Evolutionary conservation across 2,329 filamentous ascomycete species (phyloP).

Genomic region (Paecilomyces sp.): DNA sequence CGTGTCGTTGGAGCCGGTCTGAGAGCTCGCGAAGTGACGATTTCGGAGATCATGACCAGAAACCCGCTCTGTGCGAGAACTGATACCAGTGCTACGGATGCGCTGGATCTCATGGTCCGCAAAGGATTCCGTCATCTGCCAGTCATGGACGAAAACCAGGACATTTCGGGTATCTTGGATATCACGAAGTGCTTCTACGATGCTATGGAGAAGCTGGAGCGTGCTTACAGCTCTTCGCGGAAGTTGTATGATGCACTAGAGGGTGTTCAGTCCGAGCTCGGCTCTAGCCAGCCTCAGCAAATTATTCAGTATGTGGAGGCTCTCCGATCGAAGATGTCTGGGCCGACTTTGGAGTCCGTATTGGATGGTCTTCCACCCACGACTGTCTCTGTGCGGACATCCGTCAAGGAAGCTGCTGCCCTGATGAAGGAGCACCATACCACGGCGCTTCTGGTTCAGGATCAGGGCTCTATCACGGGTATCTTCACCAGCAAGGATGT

Average conservation of each 20-base stretch:
- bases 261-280: conserved; percentile 94
- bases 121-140: conserved; percentile 97
- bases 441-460: conserved; percentile 90
- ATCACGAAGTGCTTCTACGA: conserved; percentile 99
- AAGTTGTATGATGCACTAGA: conserved; percentile 97
- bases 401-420: conserved; percentile 88
- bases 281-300: conserved; percentile 92
- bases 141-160: conserved; percentile 99
- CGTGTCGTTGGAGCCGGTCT: conserved; percentile 86
- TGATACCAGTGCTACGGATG: conserved; percentile 96
- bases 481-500: conserved; percentile 99
- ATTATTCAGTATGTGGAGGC: conserved; percentile 99
- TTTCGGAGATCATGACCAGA: conserved; percentile 99
- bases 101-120: conserved; percentile 92
- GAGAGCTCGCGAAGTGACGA: conserved; percentile 83
- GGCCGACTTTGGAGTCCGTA: conserved; percentile 90
- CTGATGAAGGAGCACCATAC: conserved; percentile 99
- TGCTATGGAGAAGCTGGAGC: conserved; percentile 98
- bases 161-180: conserved; percentile 95
- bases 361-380: conserved; percentile 85
- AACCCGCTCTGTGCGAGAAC: conserved; percentile 96
- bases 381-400: conserved; percentile 91
- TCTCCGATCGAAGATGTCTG: conserved; percentile 92
- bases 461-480: conserved; percentile 93
- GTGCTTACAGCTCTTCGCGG: conserved; percentile 94